Evolutionary conservation across 2,329 filamentous ascomycete species (phyloP).

Genomic region (Ophiostoma piceae): DNA sequence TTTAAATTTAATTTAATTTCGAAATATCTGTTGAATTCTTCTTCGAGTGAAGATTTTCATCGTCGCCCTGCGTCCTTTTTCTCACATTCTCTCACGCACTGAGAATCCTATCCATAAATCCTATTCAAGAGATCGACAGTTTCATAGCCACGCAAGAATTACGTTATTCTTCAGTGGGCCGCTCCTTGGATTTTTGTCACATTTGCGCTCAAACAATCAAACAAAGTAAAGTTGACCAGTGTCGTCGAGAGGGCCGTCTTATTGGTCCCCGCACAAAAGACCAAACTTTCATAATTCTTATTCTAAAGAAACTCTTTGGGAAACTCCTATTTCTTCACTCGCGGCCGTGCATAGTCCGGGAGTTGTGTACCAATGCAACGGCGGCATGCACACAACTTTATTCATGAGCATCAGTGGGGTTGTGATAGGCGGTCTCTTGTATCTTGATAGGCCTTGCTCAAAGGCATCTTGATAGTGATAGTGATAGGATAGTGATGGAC

Average conservation of each 20-base stretch:
- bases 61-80: background rate
- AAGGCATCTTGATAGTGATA: background rate
- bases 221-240: background rate
- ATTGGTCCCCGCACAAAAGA: background rate
- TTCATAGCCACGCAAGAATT: background rate
- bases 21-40: background rate
- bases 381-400: slow-evolving; percentile 2
- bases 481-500: background rate
- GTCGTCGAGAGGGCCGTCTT: background rate
- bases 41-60: background rate
- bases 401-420: slow-evolving; percentile 4
- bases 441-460: background rate
- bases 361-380: slow-evolving; percentile 9
- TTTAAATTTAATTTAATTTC: background rate
- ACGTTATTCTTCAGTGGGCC: background rate
- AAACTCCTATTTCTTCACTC: background rate
- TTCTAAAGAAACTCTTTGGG: background rate
- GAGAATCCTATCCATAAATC: background rate
- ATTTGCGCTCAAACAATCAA: background rate
- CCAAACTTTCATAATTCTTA: slow-evolving; percentile 4
- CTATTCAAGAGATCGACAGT: slow-evolving; percentile 2
- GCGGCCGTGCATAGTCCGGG: slow-evolving; percentile 8
- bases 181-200: background rate
- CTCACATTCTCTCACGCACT: background rate
- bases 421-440: background rate